Conservation (phyloP, 163 green algal species). For the Scenedesmus sp. region DNA sequence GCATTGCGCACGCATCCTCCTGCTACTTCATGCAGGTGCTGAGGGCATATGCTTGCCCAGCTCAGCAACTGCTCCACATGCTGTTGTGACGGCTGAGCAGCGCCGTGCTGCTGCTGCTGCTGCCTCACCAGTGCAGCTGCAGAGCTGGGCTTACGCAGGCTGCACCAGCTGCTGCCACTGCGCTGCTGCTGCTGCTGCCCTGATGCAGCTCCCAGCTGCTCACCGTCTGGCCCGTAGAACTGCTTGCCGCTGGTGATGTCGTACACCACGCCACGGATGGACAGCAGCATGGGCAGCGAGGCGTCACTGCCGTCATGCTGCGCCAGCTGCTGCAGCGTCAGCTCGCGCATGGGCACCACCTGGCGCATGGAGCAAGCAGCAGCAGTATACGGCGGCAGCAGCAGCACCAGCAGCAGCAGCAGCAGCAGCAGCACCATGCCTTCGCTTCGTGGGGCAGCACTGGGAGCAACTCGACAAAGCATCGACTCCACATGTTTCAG, state of each 20-base stretch:
- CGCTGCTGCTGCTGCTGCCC: background rate
- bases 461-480: no score
- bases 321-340: slow-evolving; percentile 82
- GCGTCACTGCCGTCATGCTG: slow-evolving; percentile 76
- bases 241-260: slow-evolving; percentile 82
- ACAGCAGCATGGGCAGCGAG: slow-evolving; percentile 80
- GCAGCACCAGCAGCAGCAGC: background rate
- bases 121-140: background rate
- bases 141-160: no score
- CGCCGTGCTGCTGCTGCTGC: background rate
- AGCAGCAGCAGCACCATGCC: background rate
- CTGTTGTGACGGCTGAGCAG: no score
- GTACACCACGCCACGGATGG: slow-evolving; percentile 88
- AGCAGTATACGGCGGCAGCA: background rate
- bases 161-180: background rate
- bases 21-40: no score
- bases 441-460: background rate
- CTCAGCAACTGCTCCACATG: no score
- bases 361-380: slow-evolving; percentile 44
- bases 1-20: no score
- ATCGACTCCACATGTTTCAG: no score
- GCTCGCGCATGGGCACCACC: slow-evolving; percentile 74
- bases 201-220: background rate
- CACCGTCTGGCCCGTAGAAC: slow-evolving; percentile 90
- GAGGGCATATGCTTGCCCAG: no score